phyloP scores from a whole-genome alignment of 352 stramenopile species.

The Globisporangium splendens region DNA sequence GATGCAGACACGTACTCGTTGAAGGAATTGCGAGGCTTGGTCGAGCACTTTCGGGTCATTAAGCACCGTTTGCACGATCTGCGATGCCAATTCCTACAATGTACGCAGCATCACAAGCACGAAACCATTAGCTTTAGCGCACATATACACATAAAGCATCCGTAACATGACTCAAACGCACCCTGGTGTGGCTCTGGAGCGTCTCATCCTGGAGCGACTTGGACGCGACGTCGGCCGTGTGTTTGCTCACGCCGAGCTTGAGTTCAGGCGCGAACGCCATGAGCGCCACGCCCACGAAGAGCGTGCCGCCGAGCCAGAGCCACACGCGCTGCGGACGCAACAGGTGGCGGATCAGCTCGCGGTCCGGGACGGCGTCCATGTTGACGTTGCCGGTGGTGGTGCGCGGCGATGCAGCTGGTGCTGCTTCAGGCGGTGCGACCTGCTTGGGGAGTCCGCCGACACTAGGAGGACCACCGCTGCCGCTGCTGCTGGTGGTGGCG shows the following conservation, averaged over 20 bases:
- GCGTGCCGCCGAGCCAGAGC: slow-evolving; percentile 44
- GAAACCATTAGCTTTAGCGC: slow-evolving; percentile 1
- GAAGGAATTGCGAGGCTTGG: slow-evolving; percentile 72
- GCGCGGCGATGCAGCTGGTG: background rate
- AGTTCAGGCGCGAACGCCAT: slow-evolving; percentile 76
- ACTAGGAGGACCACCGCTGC: too few relatives aligned
- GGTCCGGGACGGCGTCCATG: slow-evolving; percentile 37
- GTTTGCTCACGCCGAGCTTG: slow-evolving; percentile 74
- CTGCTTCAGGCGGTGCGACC: too few relatives aligned
- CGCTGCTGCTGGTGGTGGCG: too few relatives aligned
- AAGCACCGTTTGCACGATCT: slow-evolving; percentile 86
- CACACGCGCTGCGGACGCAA: slow-evolving; percentile 55
- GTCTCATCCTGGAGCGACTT: slow-evolving; percentile 83
- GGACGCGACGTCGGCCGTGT: slow-evolving; percentile 79
- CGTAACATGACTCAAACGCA: background rate
- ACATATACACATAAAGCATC: background rate
- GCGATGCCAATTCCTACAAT: slow-evolving; percentile 54
- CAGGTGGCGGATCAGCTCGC: slow-evolving; percentile 26
- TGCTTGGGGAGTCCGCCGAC: background rate
- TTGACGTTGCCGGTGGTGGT: background rate
- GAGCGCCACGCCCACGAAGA: slow-evolving; percentile 43
- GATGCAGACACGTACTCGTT: slow-evolving; percentile 36
- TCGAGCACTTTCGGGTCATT: slow-evolving; percentile 83
- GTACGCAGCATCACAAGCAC: background rate
- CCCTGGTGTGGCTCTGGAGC: slow-evolving; percentile 61